Evolutionary conservation across 1,284 basidiomycete genomes (phyloP).

Genomic region (Apiotrichum siamense): DNA sequence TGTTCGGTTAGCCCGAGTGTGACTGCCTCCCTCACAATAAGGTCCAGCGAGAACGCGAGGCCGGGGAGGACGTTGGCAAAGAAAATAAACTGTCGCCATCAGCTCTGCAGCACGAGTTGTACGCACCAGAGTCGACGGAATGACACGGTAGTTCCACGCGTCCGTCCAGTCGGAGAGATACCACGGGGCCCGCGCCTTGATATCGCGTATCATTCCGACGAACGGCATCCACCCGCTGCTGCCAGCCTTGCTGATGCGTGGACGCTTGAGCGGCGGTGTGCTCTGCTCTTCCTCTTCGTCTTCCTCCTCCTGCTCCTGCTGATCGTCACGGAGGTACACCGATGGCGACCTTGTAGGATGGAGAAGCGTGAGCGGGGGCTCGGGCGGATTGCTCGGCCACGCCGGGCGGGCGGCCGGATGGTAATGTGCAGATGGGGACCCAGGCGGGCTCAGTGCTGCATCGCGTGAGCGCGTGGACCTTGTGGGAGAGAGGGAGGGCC

Average conservation of each 20-base stretch:
- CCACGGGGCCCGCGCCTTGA: constrained; percentile 69
- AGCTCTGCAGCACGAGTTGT: constrained; percentile 2
- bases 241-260: background rate
- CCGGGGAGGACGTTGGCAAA: constrained; percentile 60
- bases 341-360: constrained; percentile 24
- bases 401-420: constrained; percentile 5
- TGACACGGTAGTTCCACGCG: constrained; percentile 73
- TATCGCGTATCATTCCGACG: constrained; percentile 67
- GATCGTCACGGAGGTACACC: background rate
- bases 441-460: background rate
- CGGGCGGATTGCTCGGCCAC: constrained; percentile 33
- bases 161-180: constrained; percentile 81
- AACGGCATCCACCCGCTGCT: constrained; percentile 11
- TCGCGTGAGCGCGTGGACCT: background rate
- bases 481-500: constrained; percentile 2
- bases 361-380: constrained; percentile 34
- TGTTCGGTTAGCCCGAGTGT: constrained; percentile 2
- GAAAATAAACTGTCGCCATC: constrained; percentile 45
- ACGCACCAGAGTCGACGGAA: constrained; percentile 49
- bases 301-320: too few species aligned
- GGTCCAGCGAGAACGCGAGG: constrained; percentile 85
- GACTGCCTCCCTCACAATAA: constrained; percentile 56
- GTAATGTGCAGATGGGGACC: background rate
- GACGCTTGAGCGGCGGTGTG: background rate
- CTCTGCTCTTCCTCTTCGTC: background rate